Evolutionary conservation across 2,329 filamentous ascomycete genomes (phyloP), one percentile per base, ranked within the genome.

Genomic region (Talaromyces funiculosus): DNA sequence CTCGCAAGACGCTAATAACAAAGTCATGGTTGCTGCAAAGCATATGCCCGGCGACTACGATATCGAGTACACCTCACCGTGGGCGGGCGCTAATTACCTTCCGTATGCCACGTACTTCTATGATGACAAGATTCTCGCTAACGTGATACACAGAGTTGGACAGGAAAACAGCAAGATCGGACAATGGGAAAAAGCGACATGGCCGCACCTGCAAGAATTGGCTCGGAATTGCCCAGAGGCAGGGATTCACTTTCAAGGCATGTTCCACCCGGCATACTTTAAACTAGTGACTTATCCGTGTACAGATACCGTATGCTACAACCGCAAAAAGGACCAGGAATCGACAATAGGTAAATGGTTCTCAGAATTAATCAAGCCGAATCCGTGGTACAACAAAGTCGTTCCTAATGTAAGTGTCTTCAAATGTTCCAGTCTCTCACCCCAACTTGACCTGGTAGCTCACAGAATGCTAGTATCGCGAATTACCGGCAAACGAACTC

Each of bases 1-100:
- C 14, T 86, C 86, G 12, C 79, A 80, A 62, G 80, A 85, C 66
- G 73, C 77, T 4, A 68, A 75, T 10, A 81, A 86, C 66, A 77
- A 79, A 26, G 76, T 95, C 64, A 92, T 89, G 0, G 80, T 95
- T 37, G 79, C 91, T 33, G 88, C 90, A 4, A 95, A 93, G 70
- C 89, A 96, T 72, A 94, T 96, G 88, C 92, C 92, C 0, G 92
- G 92, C 37, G 92, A 97, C 77, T 94, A 93, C 74, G 89, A 93
- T 66, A 88, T 92, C 66, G 89, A 95, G 79, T 97, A 96, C 73
- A 87, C 90, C 0, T 95, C 90, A 5, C 91, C 90, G 0, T 95
- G 90, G 89, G 91, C 91, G 3, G 91, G 91, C 14, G 91, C 90
- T 63, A 93, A 94, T 70, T 87, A 86, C 69, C 73, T 88, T 62